These are phyloP conservation scores for Gossypium trilobum DNA, from an alignment of 441 rosid genomes.

Conservation along the genomic window DNA sequence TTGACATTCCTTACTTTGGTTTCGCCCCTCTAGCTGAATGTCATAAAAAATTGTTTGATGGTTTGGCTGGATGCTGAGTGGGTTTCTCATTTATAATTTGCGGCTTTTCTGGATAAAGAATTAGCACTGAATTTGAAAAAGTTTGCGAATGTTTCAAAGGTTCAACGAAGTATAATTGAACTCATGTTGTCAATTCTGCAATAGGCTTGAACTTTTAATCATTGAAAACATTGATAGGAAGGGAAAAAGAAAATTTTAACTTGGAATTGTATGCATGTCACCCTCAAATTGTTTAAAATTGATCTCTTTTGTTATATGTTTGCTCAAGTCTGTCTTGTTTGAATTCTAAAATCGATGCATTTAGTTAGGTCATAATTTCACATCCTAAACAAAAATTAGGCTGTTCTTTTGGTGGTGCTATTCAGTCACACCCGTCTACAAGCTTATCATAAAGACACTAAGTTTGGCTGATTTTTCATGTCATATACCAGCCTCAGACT, in stretches of 20 bases:
- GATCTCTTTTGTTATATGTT: background rate
- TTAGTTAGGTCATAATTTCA: background rate
- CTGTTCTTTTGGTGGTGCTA: background rate
- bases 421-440: background rate
- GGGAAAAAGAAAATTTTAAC: background rate
- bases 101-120: background rate
- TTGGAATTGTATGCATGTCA: background rate
- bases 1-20: background rate
- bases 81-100: background rate
- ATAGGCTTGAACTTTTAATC: background rate
- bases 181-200: background rate
- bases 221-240: background rate
- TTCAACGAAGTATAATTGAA: background rate
- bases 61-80: background rate
- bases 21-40: background rate
- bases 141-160: background rate
- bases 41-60: background rate
- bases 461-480: background rate
- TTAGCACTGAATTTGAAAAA: background rate
- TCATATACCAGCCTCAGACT: constrained; percentile 61
- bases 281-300: background rate
- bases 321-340: background rate
- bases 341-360: background rate
- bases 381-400: background rate
- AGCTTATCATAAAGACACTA: background rate